Evolutionary conservation across 2,329 filamentous ascomycete species (phyloP).

Genomic region (Periconia sp.): DNA sequence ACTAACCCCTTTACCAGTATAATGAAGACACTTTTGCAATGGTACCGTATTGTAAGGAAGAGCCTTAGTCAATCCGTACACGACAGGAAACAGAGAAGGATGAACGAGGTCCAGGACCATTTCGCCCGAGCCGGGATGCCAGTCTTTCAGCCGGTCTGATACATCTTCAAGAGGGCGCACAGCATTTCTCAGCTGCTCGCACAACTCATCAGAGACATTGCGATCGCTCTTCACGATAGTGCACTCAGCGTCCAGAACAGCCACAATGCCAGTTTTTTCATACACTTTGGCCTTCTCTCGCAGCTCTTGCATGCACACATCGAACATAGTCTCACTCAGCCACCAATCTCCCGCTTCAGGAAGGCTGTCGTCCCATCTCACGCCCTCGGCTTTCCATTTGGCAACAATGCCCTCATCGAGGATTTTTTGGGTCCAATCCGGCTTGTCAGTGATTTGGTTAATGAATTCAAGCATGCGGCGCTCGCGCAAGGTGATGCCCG

Average conservation of each 20-base stretch:
- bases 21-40: conserved; percentile 16
- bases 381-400: conserved; percentile 14
- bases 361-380: conserved; percentile 4
- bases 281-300: conserved; percentile 55
- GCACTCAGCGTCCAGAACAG: conserved; percentile 51
- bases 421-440: conserved; percentile 47
- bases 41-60: conserved; percentile 8
- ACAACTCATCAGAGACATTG: conserved; percentile 46
- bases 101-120: conserved; percentile 63
- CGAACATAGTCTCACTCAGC: conserved; percentile 1
- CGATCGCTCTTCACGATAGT: conserved; percentile 62
- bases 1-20: conserved; percentile 14
- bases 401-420: conserved; percentile 30
- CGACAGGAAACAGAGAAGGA: conserved; percentile 66
- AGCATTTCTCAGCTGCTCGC: conserved; percentile 49
- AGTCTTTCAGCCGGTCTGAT: conserved; percentile 60
- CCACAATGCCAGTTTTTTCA: conserved; percentile 42
- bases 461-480: conserved; percentile 43
- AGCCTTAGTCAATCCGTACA: conserved; percentile 51
- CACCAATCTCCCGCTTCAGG: not conserved
- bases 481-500: conserved; percentile 45
- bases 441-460: conserved; percentile 46
- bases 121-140: conserved; percentile 63
- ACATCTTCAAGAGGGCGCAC: conserved; percentile 59
- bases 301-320: conserved; percentile 48